A percentile compares a stretch with the other conserved stretches of the same genome.
Conservation (phyloP, 108 stramenopile species). For the Seminavis robusta region DNA sequence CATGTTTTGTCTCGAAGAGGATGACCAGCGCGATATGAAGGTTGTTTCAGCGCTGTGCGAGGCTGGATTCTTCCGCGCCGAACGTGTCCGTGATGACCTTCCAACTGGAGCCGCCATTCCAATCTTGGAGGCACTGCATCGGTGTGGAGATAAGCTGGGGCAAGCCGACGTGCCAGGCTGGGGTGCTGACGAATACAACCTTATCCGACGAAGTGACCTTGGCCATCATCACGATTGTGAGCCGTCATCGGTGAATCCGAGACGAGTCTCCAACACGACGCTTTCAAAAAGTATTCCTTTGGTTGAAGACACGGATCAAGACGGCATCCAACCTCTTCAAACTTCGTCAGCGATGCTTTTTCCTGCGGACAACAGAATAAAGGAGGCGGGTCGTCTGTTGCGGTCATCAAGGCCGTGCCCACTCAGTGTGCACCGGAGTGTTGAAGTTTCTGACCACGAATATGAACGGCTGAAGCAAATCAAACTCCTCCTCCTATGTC, state of each 20-base stretch:
- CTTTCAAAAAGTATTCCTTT: neutral
- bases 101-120: conserved; percentile 63
- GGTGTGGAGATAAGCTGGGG: conserved; percentile 53
- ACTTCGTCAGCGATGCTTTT: conserved; percentile 82
- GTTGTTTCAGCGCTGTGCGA: conserved; percentile 50
- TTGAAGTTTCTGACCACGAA: conserved; percentile 89
- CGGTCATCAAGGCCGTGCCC: conserved; percentile 84
- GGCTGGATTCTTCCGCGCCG: conserved; percentile 58
- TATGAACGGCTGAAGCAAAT: conserved; percentile 85
- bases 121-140: conserved; percentile 60
- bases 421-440: conserved; percentile 72
- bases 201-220: neutral
- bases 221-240: too few species aligned
- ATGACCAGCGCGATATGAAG: conserved; percentile 14
- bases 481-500: conserved; percentile 76
- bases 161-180: conserved; percentile 6
- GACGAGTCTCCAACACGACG: neutral
- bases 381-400: conserved; percentile 85
- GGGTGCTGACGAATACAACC: neutral
- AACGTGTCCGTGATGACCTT: conserved; percentile 42
- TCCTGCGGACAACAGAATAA: conserved; percentile 84
- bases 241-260: conserved; percentile 7
- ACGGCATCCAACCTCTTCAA: conserved; percentile 78
- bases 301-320: conserved; percentile 53
- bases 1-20: conserved; percentile 18